Conservation (phyloP, 2,329 filamentous ascomycete genomes). For the Lasiodiplodia theobromae region DNA sequence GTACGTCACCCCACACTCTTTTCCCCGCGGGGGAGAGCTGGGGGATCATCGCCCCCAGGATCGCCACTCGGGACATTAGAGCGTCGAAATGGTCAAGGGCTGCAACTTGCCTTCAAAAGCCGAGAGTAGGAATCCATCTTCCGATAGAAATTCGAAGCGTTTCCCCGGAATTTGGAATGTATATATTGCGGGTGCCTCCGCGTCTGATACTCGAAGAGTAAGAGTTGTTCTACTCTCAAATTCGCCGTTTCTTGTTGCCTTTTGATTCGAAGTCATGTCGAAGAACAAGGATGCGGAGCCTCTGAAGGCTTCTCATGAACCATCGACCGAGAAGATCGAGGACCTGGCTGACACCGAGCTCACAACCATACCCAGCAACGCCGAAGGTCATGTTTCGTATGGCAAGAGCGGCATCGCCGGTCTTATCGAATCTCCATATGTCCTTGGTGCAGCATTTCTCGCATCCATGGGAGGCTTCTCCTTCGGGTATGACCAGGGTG, state of each 20-base stretch:
- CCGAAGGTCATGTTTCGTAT: constrained; percentile 35
- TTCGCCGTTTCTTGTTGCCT: neutral
- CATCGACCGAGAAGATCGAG: neutral
- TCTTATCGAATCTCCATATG: constrained; percentile 48
- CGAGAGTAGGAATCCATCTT: neutral
- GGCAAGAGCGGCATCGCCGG: constrained; percentile 42
- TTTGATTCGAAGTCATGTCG: neutral
- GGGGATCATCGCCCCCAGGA: neutral
- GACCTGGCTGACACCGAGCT: neutral
- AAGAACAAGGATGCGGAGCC: neutral
- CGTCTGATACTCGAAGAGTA: neutral
- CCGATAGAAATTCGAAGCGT: neutral
- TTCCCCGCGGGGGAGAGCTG: neutral
- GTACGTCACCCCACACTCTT: neutral
- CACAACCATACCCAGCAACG: neutral
- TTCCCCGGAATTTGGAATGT: neutral
- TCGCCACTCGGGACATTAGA: neutral
- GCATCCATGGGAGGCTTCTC: constrained; percentile 52
- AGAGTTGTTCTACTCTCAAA: neutral
- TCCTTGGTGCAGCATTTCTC: constrained; percentile 53
- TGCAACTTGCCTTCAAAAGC: neutral
- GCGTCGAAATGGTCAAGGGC: neutral
- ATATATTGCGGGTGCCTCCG: neutral
- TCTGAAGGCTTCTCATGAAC: neutral
- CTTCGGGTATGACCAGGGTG: constrained; percentile 42